Evolutionary conservation across 441 rosid genomes (phyloP).

Genomic region (Pelargonium myrrhifolium): DNA sequence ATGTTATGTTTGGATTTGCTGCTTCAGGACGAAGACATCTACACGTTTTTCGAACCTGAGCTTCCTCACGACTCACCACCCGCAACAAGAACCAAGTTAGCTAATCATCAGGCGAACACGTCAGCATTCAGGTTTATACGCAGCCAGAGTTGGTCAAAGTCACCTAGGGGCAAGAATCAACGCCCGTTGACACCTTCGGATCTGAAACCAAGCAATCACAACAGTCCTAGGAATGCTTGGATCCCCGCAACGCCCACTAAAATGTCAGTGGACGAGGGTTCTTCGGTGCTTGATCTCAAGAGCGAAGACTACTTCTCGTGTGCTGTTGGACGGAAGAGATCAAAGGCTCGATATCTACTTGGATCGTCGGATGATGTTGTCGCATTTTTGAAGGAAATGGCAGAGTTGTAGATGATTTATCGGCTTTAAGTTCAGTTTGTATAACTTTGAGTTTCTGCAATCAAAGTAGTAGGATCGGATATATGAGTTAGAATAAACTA

Average conservation of each 20-base stretch:
- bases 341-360: constrained; percentile 69
- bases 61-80: constrained; percentile 1
- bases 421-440: not conserved
- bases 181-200: constrained; percentile 43
- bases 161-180: not conserved
- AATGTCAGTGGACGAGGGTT: constrained; percentile 63
- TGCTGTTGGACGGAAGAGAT: constrained; percentile 80
- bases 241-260: constrained; percentile 52
- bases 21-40: constrained; percentile 3
- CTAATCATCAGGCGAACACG: not conserved
- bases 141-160: not conserved
- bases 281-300: constrained; percentile 75
- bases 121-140: not conserved
- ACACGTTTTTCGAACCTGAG: constrained; percentile 5
- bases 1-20: not conserved
- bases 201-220: constrained; percentile 36
- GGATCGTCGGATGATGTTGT: constrained; percentile 82
- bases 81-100: constrained; percentile 2
- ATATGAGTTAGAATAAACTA: too few relatives aligned
- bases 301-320: constrained; percentile 95
- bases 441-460: not conserved
- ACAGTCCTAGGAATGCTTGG: constrained; percentile 32
- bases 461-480: not conserved
- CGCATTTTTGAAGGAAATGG: constrained; percentile 58
- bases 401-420: constrained; percentile 13